Percentiles rank a stretch among this genome's conserved stretches.
phyloP scores from a whole-genome alignment of 2,329 filamentous ascomycete species.

The Hymenoscyphus fraxineus region DNA sequence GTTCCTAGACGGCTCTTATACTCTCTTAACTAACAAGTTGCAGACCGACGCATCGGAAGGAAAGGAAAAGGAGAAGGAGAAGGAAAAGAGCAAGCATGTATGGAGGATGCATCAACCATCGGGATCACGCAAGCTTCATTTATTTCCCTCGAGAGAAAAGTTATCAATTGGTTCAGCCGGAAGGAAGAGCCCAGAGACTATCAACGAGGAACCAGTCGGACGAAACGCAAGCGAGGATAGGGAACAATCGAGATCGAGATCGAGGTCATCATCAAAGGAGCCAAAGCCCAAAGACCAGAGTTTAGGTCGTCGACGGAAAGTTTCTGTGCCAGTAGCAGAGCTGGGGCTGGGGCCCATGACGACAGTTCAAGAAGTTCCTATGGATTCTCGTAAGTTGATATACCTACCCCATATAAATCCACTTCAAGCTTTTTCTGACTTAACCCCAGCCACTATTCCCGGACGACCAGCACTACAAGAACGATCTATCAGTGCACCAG shows the following conservation, averaged over 20 bases:
- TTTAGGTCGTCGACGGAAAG: slow-evolving; percentile 56
- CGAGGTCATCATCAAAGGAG: slow-evolving; percentile 53
- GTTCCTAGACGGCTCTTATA: slow-evolving; percentile 11
- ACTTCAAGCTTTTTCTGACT: not conserved
- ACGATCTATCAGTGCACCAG: slow-evolving; percentile 59
- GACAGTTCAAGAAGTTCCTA: slow-evolving; percentile 61
- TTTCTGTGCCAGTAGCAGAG: slow-evolving; percentile 54
- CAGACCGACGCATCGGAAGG: slow-evolving; percentile 19
- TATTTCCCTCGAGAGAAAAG: slow-evolving; percentile 52
- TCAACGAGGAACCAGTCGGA: slow-evolving; percentile 35
- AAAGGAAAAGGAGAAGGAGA: slow-evolving; percentile 37
- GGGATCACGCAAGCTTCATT: slow-evolving; percentile 52
- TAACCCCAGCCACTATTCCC: slow-evolving; percentile 59
- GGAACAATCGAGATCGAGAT: slow-evolving; percentile 36
- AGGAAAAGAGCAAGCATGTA: slow-evolving; percentile 37
- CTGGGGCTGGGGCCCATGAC: slow-evolving; percentile 65
- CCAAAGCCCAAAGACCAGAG: slow-evolving; percentile 56
- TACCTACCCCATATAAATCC: not conserved
- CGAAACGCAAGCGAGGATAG: slow-evolving; percentile 35
- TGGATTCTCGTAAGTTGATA: slow-evolving; percentile 63
- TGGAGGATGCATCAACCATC: slow-evolving; percentile 59
- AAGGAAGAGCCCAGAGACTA: slow-evolving; percentile 45
- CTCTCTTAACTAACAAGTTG: slow-evolving; percentile 12
- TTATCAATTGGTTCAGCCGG: slow-evolving; percentile 34
- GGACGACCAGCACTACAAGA: slow-evolving; percentile 62